Conservation (phyloP, 257 asterid species). For the Solanum medicagineum region DNA sequence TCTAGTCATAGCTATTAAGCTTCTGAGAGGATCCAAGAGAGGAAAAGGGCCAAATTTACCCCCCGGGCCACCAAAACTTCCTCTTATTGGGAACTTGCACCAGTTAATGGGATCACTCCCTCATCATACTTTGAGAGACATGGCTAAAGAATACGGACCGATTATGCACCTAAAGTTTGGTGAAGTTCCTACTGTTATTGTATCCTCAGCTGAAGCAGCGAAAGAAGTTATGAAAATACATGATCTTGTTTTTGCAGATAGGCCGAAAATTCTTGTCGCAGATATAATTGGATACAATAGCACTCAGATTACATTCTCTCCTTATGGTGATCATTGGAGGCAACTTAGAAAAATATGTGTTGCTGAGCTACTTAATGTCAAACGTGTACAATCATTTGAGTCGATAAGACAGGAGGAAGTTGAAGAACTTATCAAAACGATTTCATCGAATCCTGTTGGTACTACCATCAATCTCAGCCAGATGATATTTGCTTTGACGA, state of each 20-base stretch:
- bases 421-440: neutral
- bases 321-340: neutral
- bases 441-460: neutral
- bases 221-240: neutral
- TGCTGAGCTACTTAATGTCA: neutral
- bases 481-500: neutral
- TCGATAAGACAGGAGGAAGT: conserved; percentile 6
- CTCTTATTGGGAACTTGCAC: neutral
- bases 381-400: conserved; percentile 5
- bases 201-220: neutral
- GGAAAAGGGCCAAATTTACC: neutral
- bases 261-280: neutral
- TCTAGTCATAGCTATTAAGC: neutral
- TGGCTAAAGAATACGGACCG: neutral
- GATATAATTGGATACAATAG: neutral
- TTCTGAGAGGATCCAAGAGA: neutral
- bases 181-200: neutral
- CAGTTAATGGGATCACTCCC: neutral
- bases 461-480: neutral
- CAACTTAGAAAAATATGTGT: neutral
- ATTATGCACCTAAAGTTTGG: neutral
- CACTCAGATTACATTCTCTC: neutral
- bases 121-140: neutral
- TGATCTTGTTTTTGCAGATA: neutral
- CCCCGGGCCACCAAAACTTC: neutral